Evolutionary conservation across 2,329 filamentous ascomycete species (phyloP), one percentile per base, ranked within the genome.

Genomic region (Talaromyces marneffei): DNA sequence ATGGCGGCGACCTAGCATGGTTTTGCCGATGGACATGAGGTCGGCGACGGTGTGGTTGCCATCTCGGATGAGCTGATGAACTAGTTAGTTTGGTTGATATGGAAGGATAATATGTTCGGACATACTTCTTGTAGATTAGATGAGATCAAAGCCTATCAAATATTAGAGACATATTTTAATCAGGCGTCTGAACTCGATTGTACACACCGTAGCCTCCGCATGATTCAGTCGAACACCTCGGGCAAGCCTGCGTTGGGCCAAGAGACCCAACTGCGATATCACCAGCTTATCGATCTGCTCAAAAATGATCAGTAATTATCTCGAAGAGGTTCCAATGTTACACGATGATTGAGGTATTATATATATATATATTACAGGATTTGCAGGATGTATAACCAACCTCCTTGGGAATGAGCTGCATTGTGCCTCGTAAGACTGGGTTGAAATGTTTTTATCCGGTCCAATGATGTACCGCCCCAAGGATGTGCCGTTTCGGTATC

Each of bases 1-100:
- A 75, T 97, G 93, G 35, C 93, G 89, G 9, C 93, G 89, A 65
- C 93, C 93, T 2, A 97, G 89, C 87, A 97, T 92, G 59, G 90
- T 93, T 69, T 90, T 87, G 68, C 93, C 93, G 65, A 96, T 85
- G 64, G 86, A 81, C 92, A 97, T 97, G 72, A 97, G 90, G 74
- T 96, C 92, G 40, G 92, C 88, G 59, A 97, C 93, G 14, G 85
- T 89, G 78, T 97, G 91, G 67, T 89, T 87, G 72, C 93, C 93
- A 93, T 97, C 93, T 74, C 93, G 92, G 74, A 97, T 95, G 69
- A 97, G 87, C 83, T 88, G 68, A 12, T 12, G n/a, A 14, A 14
- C 35, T 16, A 52, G 48, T 33, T 52, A 18, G 10, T 3, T 2
- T 1, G n/a, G n/a, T n/a, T n/a, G n/a, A n/a, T 18, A 27, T 14